Percentiles rank a stretch among this genome's conserved stretches.
phyloP scores from a whole-genome alignment of 2,329 filamentous ascomycete genomes.

The Claviceps africana region DNA sequence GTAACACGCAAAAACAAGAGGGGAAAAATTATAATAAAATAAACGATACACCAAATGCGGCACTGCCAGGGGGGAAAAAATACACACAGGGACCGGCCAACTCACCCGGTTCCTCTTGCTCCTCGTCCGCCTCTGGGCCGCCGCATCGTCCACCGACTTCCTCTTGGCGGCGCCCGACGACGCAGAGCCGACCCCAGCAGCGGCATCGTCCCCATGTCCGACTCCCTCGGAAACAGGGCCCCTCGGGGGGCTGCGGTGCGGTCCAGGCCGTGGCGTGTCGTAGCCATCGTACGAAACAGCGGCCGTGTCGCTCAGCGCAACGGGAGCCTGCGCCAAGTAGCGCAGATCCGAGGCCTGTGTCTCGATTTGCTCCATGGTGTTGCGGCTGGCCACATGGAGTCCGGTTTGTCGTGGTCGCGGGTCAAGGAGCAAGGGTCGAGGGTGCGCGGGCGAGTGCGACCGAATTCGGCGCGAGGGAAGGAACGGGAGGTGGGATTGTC shows the following conservation, averaged over 20 bases:
- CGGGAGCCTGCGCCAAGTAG: slow-evolving; percentile 30
- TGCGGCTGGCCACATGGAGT: slow-evolving; percentile 3
- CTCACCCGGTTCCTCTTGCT: slow-evolving; percentile 46
- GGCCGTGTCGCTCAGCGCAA: slow-evolving; percentile 16
- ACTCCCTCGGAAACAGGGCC: slow-evolving; percentile 21
- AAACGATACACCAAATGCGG: too few species aligned
- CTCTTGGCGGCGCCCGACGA: slow-evolving; percentile 18
- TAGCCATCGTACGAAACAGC: slow-evolving; percentile 21
- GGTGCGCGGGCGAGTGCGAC: background rate
- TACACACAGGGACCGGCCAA: slow-evolving; percentile 8
- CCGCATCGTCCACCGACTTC: slow-evolving; percentile 28
- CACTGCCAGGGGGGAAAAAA: background rate
- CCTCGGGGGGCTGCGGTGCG: slow-evolving; percentile 18
- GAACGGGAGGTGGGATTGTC: background rate
- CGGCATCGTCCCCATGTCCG: slow-evolving; percentile 42
- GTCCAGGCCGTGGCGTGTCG: slow-evolving; percentile 19
- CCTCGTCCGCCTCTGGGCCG: slow-evolving; percentile 38
- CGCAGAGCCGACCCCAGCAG: slow-evolving; percentile 9
- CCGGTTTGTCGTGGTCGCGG: background rate
- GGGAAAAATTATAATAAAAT: too few species aligned
- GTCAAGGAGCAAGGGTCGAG: background rate
- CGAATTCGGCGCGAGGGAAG: background rate
- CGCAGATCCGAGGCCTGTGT: slow-evolving; percentile 40
- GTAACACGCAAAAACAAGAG: background rate
- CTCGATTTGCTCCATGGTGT: slow-evolving; percentile 38